A percentile compares a stretch with the other conserved stretches of the same genome.
These are phyloP conservation scores for Botrytis cinerea DNA, from an alignment of 2,329 filamentous ascomycete species.

Conservation along the genomic window DNA sequence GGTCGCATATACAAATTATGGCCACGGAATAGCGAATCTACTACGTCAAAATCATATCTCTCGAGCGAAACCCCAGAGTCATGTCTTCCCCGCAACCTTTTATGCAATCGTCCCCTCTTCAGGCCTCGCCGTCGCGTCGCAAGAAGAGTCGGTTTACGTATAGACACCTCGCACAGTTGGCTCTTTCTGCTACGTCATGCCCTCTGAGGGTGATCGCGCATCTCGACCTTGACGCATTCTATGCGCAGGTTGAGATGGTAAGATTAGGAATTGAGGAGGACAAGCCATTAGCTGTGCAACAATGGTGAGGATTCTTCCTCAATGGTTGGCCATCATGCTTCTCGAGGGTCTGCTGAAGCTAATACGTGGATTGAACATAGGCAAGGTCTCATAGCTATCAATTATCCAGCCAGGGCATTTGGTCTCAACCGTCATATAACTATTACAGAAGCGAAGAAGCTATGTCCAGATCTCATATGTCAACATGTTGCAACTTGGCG, in stretches of 20 bases:
- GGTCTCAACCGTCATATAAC: conserved; percentile 80
- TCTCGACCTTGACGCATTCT: conserved; percentile 96
- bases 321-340: not conserved
- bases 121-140: conserved; percentile 25
- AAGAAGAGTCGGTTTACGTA: conserved; percentile 76
- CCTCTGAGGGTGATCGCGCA: conserved; percentile 87
- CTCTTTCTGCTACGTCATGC: conserved; percentile 67
- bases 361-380: conserved; percentile 44
- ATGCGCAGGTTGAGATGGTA: conserved; percentile 94
- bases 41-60: not conserved
- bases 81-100: conserved; percentile 53
- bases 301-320: conserved; percentile 60
- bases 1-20: not conserved
- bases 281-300: conserved; percentile 86
- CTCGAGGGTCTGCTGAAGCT: conserved; percentile 1
- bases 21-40: not conserved
- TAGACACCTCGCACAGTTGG: conserved; percentile 76
- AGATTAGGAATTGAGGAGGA: conserved; percentile 73
- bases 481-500: conserved; percentile 96
- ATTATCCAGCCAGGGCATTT: conserved; percentile 84
- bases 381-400: conserved; percentile 93
- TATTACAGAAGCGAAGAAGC: conserved; percentile 77
- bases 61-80: not conserved
- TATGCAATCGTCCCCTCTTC: conserved; percentile 48
- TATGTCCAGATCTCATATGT: conserved; percentile 79